These are phyloP conservation scores for Podospora appendiculata DNA, from an alignment of 495 filamentous ascomycete genomes.

Conservation along the genomic window DNA sequence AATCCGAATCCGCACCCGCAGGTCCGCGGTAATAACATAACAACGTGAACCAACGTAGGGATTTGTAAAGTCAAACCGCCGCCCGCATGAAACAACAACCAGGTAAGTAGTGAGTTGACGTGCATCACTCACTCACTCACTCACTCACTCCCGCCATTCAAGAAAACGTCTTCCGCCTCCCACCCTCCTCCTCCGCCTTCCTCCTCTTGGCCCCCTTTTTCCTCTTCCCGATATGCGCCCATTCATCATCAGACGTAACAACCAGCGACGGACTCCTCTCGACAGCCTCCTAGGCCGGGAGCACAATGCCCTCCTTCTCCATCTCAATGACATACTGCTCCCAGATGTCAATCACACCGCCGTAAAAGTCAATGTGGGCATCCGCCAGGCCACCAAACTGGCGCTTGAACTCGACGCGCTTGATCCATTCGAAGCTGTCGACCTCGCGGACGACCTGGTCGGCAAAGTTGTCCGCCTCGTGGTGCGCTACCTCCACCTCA, in stretches of 20 bases:
- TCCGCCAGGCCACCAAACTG: constrained; percentile 77
- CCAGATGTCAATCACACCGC: constrained; percentile 73
- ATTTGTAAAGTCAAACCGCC: too few relatives aligned
- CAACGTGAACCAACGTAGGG: too few relatives aligned
- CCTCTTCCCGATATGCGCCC: neutral
- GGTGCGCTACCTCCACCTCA: constrained; percentile 81
- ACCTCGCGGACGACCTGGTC: constrained; percentile 92
- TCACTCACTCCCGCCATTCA: neutral
- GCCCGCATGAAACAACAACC: too few relatives aligned
- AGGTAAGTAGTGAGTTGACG: too few relatives aligned
- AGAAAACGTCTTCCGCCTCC: neutral
- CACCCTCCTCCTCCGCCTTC: neutral
- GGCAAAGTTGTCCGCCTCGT: constrained; percentile 78
- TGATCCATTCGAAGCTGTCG: constrained; percentile 91
- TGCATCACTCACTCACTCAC: too few relatives aligned
- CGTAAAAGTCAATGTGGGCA: constrained; percentile 82
- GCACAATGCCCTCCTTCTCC: constrained; percentile 54
- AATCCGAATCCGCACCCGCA: too few relatives aligned
- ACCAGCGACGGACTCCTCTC: neutral
- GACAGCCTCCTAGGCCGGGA: constrained; percentile 17
- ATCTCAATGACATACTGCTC: constrained; percentile 83
- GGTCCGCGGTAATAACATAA: too few relatives aligned
- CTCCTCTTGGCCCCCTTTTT: neutral
- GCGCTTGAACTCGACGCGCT: constrained; percentile 82
- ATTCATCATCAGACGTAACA: neutral